These are phyloP conservation scores for Gossypium sturtianum DNA, from an alignment of 345 rosid species.

Conservation along the genomic window DNA sequence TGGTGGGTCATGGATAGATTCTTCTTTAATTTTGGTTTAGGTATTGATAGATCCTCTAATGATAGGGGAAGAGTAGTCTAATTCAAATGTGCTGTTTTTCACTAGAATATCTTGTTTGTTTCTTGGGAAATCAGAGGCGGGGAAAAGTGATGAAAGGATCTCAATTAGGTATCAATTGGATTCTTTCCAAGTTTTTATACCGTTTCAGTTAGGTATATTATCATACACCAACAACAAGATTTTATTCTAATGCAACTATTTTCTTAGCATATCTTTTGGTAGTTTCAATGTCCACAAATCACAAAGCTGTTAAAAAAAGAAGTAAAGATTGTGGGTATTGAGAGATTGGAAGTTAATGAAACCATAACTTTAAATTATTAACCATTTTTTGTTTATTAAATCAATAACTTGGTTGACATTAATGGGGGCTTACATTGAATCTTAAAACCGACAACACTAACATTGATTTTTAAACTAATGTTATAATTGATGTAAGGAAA, in stretches of 20 bases:
- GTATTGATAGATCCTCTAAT: constrained; percentile 17
- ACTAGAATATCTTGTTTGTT: constrained; percentile 16
- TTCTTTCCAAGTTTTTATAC: constrained; percentile 3
- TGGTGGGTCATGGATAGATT: constrained; percentile 26
- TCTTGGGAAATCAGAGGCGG: not conserved
- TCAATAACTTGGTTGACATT: too few species aligned
- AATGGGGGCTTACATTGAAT: not conserved
- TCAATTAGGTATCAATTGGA: constrained; percentile 11
- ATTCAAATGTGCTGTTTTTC: constrained; percentile 13
- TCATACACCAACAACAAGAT: not conserved
- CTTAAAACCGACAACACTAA: not conserved
- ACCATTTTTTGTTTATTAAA: too few species aligned
- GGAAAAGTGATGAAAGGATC: not conserved
- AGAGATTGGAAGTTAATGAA: too few species aligned
- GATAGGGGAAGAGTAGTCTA: constrained; percentile 11
- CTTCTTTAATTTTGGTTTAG: not conserved
- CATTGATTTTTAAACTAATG: too few species aligned
- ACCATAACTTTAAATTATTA: too few species aligned
- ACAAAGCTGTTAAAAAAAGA: too few species aligned
- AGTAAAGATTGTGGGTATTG: too few species aligned
- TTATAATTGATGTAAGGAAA: too few species aligned
- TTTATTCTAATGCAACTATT: not conserved
- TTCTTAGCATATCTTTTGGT: not conserved
- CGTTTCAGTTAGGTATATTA: constrained; percentile 1
- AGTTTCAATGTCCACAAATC: too few species aligned